Conservation (phyloP, 2,329 filamentous ascomycete species). For the Colletotrichum sp. region DNA sequence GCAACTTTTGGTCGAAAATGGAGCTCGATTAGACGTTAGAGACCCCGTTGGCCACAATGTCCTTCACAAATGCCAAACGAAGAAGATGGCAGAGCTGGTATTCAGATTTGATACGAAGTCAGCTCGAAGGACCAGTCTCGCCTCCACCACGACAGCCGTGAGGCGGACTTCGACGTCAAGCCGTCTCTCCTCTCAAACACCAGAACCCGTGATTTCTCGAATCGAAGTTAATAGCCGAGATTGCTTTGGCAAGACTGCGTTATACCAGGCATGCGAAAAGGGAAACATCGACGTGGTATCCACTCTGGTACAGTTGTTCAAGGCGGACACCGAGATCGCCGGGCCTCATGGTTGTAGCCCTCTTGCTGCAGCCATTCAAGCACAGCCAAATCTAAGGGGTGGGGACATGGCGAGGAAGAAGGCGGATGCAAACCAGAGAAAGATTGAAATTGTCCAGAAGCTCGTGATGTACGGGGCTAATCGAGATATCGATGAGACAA, state of each 20-base stretch:
- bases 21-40: neutral
- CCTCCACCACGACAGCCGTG: neutral
- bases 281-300: neutral
- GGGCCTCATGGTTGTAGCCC: neutral
- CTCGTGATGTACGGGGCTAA: neutral
- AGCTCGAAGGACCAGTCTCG: neutral
- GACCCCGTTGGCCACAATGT: neutral
- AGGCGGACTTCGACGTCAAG: neutral
- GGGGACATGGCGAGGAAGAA: neutral
- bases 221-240: neutral
- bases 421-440: neutral
- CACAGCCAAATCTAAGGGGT: neutral
- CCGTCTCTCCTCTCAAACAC: neutral
- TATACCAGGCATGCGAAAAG: neutral
- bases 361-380: neutral
- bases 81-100: neutral
- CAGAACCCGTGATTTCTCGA: neutral
- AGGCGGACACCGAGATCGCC: neutral
- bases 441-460: neutral
- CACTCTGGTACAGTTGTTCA: neutral
- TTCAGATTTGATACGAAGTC: neutral
- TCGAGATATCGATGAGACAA: neutral
- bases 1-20: neutral
- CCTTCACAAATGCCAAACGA: neutral
- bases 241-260: neutral